Percentiles rank a stretch among this genome's conserved stretches.
Conservation (phyloP, 73 alveolate species). For the Paramecium sonneborni region DNA sequence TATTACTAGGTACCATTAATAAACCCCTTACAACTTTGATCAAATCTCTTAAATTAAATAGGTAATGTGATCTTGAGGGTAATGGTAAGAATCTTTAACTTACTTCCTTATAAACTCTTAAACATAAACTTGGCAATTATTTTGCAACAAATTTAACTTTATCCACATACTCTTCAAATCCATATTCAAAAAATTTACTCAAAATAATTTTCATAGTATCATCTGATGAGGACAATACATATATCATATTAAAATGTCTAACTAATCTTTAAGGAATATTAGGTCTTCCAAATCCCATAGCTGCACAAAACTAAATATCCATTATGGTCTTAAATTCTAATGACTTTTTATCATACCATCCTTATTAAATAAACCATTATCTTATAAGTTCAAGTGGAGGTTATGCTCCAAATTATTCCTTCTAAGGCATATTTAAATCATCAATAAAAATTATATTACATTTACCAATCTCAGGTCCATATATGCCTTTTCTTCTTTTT, state of each 20-base stretch:
- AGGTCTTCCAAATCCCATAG: conserved; percentile 80
- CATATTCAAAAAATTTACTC: conserved; percentile 82
- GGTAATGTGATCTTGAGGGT: conserved; percentile 92
- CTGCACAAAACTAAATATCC: conserved; percentile 74
- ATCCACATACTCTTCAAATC: conserved; percentile 85
- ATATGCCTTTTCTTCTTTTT: conserved; percentile 96
- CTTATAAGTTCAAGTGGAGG: conserved; percentile 97
- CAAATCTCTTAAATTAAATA: conserved; percentile 90
- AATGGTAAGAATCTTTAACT: conserved; percentile 86
- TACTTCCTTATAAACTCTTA: conserved; percentile 84
- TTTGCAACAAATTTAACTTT: conserved; percentile 71
- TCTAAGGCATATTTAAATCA: conserved; percentile 97
- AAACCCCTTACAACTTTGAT: conserved; percentile 91
- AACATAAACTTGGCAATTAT: conserved; percentile 76
- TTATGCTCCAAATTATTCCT: conserved; percentile 98
- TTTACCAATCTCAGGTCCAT: conserved; percentile 94
- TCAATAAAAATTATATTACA: conserved; percentile 94
- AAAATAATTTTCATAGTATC: conserved; percentile 84
- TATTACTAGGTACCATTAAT: conserved; percentile 79
- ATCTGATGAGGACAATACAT: conserved; percentile 83
- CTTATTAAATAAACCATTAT: conserved; percentile 91
- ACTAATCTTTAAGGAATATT: conserved; percentile 84
- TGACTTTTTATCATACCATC: conserved; percentile 95
- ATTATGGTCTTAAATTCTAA: conserved; percentile 73
- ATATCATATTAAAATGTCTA: conserved; percentile 86